Evolutionary conservation across 352 stramenopile genomes (phyloP), one percentile per base, ranked within the genome.

Genomic region (Bremia lactucae): DNA sequence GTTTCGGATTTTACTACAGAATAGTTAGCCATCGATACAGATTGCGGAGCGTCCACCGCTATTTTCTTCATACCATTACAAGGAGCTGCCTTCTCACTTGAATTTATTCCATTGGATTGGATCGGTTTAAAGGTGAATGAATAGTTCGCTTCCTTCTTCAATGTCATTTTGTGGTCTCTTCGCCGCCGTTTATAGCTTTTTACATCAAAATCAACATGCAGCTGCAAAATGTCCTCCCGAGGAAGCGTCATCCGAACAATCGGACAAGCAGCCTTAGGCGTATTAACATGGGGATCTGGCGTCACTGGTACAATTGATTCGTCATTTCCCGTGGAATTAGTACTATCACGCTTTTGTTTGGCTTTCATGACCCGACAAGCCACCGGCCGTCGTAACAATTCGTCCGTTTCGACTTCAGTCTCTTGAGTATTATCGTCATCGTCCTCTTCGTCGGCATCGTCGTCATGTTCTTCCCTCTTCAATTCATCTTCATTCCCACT

Each of bases 201-300:
- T 24, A 89, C 62, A 0, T 80, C 49, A 14, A 49, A 43, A 28
- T 76, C 67, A 11, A 62, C 50, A 13, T 66, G 67, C 19, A 78
- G 42, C 8, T 58, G 31, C n/a, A 53, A 6, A 3, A 69, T 36
- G 3, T 55, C 33, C 10, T 83, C 72, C 11, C 69, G 61, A 0
- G 73, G 73, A 33, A 86, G 79, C 15, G 70, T 83, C 59, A 83
- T 77, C 3, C 46, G 52, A 9, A 83, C 53, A 19, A 80, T 68
- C 0, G 68, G 58, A 2, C 62, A 61, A 1, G 35, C 43, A 14
- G 62, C 62, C 20, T 81, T 52, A 0, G 73, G 73, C 3, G 61
- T 71, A 60, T 89, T 89, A 14, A 85, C 58, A 46, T 85, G 73
- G 0, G 69, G 76, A 44, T 89, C 73, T 0, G 76, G 76, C 0